These are phyloP conservation scores for Salvia sclarea DNA, from an alignment of 305 asterid species.

Conservation along the genomic window DNA sequence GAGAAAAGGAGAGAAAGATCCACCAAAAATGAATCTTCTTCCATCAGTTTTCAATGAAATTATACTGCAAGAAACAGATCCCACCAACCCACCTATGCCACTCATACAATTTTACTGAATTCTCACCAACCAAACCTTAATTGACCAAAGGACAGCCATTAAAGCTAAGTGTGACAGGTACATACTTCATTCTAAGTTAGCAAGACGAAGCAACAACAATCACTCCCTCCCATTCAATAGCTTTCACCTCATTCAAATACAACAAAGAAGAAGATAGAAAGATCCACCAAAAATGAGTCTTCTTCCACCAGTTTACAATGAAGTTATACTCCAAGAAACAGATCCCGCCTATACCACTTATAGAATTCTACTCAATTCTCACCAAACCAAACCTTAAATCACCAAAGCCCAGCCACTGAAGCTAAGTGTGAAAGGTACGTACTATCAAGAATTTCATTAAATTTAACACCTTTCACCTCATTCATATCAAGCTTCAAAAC, in stretches of 20 bases:
- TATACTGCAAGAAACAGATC: conserved; percentile 7
- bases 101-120: background rate
- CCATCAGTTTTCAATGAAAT: background rate
- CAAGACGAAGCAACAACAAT: conserved; percentile 9
- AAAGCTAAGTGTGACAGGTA: conserved; percentile 1
- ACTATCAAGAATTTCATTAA: no score
- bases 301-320: no score
- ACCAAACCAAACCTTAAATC: no score
- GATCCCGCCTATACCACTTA: no score
- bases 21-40: conserved; percentile 11
- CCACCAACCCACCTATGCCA: conserved; percentile 6
- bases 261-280: no score
- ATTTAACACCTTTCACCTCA: background rate
- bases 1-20: background rate
- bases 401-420: no score
- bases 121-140: background rate
- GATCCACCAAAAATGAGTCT: no score
- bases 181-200: background rate
- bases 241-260: background rate
- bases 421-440: no score
- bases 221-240: background rate
- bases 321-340: no score
- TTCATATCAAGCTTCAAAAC: conserved; percentile 9
- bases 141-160: conserved; percentile 14
- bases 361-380: no score